A percentile compares a stretch with the other conserved stretches of the same genome.
Evolutionary conservation across 768 basidiomycete genomes (phyloP).

Genomic region (Mycena sanguinolenta): DNA sequence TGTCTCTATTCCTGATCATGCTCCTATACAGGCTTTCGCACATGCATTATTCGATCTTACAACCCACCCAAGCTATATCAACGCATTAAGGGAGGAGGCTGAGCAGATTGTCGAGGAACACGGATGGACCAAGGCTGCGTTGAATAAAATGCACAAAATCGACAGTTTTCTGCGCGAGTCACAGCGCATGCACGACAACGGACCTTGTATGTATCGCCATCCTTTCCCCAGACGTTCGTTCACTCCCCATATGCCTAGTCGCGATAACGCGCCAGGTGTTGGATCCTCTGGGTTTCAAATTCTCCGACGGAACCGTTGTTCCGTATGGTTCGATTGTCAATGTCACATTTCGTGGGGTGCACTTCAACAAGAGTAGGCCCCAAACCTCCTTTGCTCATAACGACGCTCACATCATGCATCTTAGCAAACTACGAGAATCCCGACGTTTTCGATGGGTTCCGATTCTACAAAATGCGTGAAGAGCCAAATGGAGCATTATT

Average conservation of each 20-base stretch:
- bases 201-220: slow-evolving; percentile 9
- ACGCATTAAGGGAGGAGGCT: slow-evolving; percentile 43
- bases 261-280: slow-evolving; percentile 46
- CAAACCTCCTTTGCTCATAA: background rate
- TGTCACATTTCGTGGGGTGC: slow-evolving; percentile 35
- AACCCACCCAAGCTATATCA: slow-evolving; percentile 37
- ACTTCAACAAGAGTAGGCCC: background rate
- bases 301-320: slow-evolving; percentile 53
- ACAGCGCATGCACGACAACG: slow-evolving; percentile 38
- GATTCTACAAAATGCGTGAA: slow-evolving; percentile 8
- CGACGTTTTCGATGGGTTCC: background rate
- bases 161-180: slow-evolving; percentile 37
- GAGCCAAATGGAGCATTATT: slow-evolving; percentile 43
- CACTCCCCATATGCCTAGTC: too few species aligned
- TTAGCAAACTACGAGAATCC: background rate
- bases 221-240: background rate
- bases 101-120: slow-evolving; percentile 40
- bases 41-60: slow-evolving; percentile 37
- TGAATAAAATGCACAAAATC: slow-evolving; percentile 47
- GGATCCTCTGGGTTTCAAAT: slow-evolving; percentile 49
- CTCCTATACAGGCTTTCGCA: slow-evolving; percentile 32
- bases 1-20: background rate
- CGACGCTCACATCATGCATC: too few species aligned
- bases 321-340: slow-evolving; percentile 46
- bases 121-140: slow-evolving; percentile 51